Conservation (phyloP, 306 rosid species). For the Vigna angularis region DNA sequence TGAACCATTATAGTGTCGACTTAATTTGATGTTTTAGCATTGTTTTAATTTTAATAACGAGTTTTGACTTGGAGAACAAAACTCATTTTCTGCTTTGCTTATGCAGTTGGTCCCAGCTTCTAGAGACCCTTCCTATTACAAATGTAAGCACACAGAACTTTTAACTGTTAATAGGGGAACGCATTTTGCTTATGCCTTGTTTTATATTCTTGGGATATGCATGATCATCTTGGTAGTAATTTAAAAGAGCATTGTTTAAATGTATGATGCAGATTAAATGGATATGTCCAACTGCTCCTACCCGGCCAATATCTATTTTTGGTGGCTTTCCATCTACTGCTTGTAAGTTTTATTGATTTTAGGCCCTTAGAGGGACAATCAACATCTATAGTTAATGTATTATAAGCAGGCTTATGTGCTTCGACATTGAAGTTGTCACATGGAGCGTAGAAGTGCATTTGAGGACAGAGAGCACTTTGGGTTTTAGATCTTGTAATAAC, state of each 20-base stretch:
- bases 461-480: constrained; percentile 11
- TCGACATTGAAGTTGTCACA: constrained; percentile 11
- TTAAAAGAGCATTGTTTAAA: constrained; percentile 21
- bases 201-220: constrained; percentile 9
- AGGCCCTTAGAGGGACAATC: not conserved
- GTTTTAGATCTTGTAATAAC: constrained; percentile 15
- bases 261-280: constrained; percentile 83
- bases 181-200: constrained; percentile 2
- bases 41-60: constrained; percentile 34
- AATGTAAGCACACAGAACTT: constrained; percentile 67
- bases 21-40: constrained; percentile 28
- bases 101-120: constrained; percentile 97
- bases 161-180: constrained; percentile 22
- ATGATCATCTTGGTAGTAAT: constrained; percentile 20
- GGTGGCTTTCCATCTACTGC: constrained; percentile 99
- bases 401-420: constrained; percentile 35
- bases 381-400: constrained; percentile 6
- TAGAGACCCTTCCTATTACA: constrained; percentile 94
- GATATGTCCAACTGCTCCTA: constrained; percentile 99
- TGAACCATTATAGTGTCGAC: constrained; percentile 1
- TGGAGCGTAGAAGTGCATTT: constrained; percentile 6
- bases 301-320: constrained; percentile 77
- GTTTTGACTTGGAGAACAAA: not conserved
- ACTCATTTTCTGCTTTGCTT: constrained; percentile 43
- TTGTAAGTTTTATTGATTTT: constrained; percentile 65